Percentiles rank a stretch among this genome's conserved stretches.
Conservation (phyloP, 169 alveolate genomes). For the Perkinsus olseni region DNA sequence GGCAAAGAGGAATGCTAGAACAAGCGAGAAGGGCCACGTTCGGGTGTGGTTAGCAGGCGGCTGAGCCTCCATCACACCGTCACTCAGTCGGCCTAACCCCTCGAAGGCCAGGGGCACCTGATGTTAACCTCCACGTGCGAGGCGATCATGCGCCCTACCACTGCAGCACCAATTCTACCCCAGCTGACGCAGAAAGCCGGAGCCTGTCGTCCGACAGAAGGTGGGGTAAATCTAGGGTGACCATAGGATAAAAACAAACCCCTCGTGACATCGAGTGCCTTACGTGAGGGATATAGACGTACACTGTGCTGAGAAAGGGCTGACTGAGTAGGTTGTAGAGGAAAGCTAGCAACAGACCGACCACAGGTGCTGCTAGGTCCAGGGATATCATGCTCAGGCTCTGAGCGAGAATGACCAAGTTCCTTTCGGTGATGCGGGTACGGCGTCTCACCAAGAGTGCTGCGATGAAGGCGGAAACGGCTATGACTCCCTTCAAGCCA, state of each 20-base stretch:
- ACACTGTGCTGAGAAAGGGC: neutral
- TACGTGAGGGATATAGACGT: neutral
- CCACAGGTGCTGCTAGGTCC: neutral
- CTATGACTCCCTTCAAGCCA: neutral
- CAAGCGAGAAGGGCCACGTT: neutral
- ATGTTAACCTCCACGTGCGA: neutral
- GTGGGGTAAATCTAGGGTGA: neutral
- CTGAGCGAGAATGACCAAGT: neutral
- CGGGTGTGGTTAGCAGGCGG: neutral
- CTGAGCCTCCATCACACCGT: neutral
- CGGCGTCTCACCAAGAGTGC: neutral
- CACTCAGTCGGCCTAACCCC: neutral
- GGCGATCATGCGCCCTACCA: neutral
- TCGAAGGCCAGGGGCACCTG: neutral
- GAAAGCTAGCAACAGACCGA: neutral
- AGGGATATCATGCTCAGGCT: neutral
- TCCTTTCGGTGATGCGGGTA: neutral
- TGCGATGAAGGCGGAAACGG: neutral
- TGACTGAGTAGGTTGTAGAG: neutral
- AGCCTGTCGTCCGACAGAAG: neutral
- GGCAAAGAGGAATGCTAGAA: neutral
- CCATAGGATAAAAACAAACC: neutral
- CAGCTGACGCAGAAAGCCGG: neutral
- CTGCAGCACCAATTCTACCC: neutral
- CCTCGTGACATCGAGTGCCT: neutral